Evolutionary conservation across 2,329 filamentous ascomycete species (phyloP), one percentile per base, ranked within the genome.

Genomic region (Aspergillus chevalieri): DNA sequence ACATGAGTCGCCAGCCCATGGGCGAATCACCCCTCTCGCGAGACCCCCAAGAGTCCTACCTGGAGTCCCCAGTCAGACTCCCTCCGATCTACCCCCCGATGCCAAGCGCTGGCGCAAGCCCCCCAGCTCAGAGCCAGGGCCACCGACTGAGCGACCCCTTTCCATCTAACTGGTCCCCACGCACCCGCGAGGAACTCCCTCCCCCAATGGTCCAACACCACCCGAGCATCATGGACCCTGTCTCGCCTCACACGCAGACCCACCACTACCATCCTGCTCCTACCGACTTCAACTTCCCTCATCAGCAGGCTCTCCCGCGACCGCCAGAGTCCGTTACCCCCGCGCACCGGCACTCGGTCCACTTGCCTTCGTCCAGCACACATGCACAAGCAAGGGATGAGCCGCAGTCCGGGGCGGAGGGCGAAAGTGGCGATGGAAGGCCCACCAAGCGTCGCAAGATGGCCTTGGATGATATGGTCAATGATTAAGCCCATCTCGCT

Each of bases 391-490:
- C 36, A 4, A 56, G 55, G 12, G 30, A 54, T 9, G 59, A 59
- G 2, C 55, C 51, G 2, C 56, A 50, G 14, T 46, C 56, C 2
- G 51, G 21, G 6, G 49, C 52, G 8, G 63, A 61, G 14, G 39
- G 52, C 1, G 59, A 65, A 26, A 36, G 38, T 10, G 49, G 55
- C 4, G 61, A 63, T 9, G 54, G 52, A 9, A 53, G 64, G 39
- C 68, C 67, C 4, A 38, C 65, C 10, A 71, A 71, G 49, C 58
- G 68, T 39, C 65, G 65, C 28, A 68, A 65, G 44, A 71, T 71
- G 68, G 67, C 68, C 12, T 48, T 71, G 48, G 65, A 71, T 46
- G 67, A 71, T 45, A 71, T 71, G 60, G 68, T 71, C 15, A 71
- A 71, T 44, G 68, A 63, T 39, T 70, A 47, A 57, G 17, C 19